phyloP scores from a whole-genome alignment of 495 filamentous ascomycete genomes.

The Entonaema liquescens region DNA sequence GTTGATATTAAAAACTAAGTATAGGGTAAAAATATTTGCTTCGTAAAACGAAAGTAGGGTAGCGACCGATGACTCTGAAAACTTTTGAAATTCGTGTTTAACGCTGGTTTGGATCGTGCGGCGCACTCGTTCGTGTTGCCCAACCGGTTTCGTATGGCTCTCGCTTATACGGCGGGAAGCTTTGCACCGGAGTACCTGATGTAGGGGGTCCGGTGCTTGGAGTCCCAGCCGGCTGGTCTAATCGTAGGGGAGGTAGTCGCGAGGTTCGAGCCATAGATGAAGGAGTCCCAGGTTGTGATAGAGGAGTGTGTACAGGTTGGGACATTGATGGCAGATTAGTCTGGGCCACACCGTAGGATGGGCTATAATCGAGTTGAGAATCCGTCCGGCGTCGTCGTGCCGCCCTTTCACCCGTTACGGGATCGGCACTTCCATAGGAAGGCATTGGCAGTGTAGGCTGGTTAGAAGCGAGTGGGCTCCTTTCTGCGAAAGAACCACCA shows the following conservation, averaged over 20 bases:
- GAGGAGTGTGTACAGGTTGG: slow-evolving; percentile 43
- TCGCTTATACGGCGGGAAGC: slow-evolving; percentile 44
- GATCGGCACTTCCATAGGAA: slow-evolving; percentile 37
- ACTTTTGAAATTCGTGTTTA: slow-evolving; percentile 11
- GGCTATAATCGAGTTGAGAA: slow-evolving; percentile 51
- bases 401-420: slow-evolving; percentile 51
- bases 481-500: slow-evolving; percentile 47
- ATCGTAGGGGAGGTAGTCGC: slow-evolving; percentile 56
- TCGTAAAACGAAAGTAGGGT: slow-evolving; percentile 40
- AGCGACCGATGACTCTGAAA: slow-evolving; percentile 16
- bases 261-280: slow-evolving; percentile 49
- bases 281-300: slow-evolving; percentile 53
- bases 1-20: slow-evolving; percentile 41
- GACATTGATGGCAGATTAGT: slow-evolving; percentile 52
- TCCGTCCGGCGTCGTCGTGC: slow-evolving; percentile 57
- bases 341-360: slow-evolving; percentile 48
- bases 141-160: slow-evolving; percentile 56
- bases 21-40: slow-evolving; percentile 37
- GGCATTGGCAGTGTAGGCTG: slow-evolving; percentile 36
- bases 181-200: slow-evolving; percentile 41
- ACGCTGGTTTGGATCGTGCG: slow-evolving; percentile 41
- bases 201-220: slow-evolving; percentile 42
- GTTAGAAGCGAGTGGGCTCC: slow-evolving; percentile 42
- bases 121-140: slow-evolving; percentile 50
- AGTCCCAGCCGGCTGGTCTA: slow-evolving; percentile 49